Evolutionary conservation across 2,329 filamentous ascomycete genomes (phyloP), one percentile per base, ranked within the genome.

Genomic region (Venturia oleaginea): DNA sequence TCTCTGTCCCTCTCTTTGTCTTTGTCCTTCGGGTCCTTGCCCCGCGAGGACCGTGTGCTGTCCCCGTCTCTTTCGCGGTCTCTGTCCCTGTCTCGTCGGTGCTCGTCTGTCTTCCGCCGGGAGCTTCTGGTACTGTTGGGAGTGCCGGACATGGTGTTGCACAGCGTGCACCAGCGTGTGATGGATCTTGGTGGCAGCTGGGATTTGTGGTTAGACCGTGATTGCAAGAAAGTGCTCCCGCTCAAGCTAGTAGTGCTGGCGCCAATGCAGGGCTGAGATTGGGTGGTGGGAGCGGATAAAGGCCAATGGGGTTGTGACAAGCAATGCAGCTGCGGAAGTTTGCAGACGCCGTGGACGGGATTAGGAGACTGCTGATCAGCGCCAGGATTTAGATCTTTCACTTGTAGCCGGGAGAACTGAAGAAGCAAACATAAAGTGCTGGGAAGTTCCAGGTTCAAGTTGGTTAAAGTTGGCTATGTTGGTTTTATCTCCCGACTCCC

Each of bases 21-120:
- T 57, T 65, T 66, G n/a, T 69, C 68, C 62, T 70, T 70, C n/a
- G n/a, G n/a, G 65, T 73, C 72, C 30, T 67, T 65, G 64, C 73
- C 71, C 67, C 69, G 71, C 70, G 48, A 40, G 40, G 38, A 40
- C 30, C 48, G 32, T 37, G 51, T 24, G 24, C 38, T 48, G n/a
- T 54, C 61, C 32, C 62, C 30, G n/a, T 57, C 62, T 13, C 46
- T 22, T 7, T 46, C 34, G n/a, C 62, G 46, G 19, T 32, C n/a
- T 27, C 62, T 24, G n/a, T 57, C 62, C 43, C 62, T 24, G 30
- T 57, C 48, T 38, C 46, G 6, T 10, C 62, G 46, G 62, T 55
- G 46, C 22, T 30, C n/a, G 48, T 64, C 62, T 27, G 37, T 55
- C 46, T 60, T 55, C 32, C 59, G 34, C 59, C 59, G 59, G 4